These are phyloP conservation scores for Zygoascus bituminiphila DNA, from an alignment of 805 yeast species.

Conservation along the genomic window DNA sequence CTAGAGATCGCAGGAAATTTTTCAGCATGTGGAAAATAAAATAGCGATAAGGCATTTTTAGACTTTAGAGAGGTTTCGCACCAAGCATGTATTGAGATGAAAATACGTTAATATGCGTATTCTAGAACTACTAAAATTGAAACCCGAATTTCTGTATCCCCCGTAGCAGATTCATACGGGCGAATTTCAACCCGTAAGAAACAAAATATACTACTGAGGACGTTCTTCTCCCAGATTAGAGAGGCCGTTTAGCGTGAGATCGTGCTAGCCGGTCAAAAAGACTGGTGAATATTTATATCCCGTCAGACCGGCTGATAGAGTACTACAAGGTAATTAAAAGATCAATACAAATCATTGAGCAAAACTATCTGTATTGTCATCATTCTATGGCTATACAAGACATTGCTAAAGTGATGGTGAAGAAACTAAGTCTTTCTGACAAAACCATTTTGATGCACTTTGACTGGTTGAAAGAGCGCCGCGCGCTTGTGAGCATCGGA, in stretches of 20 bases:
- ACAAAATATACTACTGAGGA: not conserved
- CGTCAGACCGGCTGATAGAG: not conserved
- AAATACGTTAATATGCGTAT: no score
- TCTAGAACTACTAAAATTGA: not conserved
- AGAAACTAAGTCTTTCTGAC: no score
- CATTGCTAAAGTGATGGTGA: no score
- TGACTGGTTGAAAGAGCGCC: not conserved
- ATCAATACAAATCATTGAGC: no score
- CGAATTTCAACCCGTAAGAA: no score
- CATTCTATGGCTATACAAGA: no score
- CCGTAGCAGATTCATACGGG: no score
- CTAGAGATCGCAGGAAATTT: not conserved
- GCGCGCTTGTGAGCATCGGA: no score
- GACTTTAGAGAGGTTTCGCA: no score
- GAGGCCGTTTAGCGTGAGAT: conserved; percentile 15
- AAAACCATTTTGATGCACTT: not conserved
- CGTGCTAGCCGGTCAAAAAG: conserved; percentile 15
- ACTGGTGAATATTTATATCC: conserved; percentile 15
- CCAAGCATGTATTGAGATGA: no score
- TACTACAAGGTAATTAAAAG: no score
- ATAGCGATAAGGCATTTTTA: not conserved
- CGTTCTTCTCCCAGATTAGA: conserved; percentile 16
- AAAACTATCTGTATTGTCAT: not conserved
- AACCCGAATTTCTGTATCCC: no score
- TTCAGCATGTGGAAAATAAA: not conserved